Conservation (phyloP, 805 yeast species). For the Candida krabiensis region DNA sequence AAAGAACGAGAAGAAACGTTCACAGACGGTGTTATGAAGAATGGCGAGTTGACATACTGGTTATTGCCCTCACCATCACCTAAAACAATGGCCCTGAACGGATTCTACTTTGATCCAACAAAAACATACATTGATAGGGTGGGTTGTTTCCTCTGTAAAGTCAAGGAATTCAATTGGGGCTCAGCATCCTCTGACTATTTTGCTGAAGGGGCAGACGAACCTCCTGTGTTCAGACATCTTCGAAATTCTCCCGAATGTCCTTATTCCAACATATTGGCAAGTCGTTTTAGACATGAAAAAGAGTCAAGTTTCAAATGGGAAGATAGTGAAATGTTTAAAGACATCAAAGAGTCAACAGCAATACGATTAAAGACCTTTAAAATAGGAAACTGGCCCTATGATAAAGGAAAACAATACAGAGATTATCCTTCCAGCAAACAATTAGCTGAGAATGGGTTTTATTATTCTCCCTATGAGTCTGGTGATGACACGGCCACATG, state of each 20-base stretch:
- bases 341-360: slow-evolving; percentile 35
- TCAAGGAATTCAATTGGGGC: slow-evolving; percentile 59
- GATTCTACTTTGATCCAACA: slow-evolving; percentile 60
- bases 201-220: slow-evolving; percentile 11
- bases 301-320: slow-evolving; percentile 19
- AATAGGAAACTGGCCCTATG: slow-evolving; percentile 45
- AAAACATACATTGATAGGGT: slow-evolving; percentile 47
- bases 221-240: slow-evolving; percentile 25
- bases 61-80: slow-evolving; percentile 26
- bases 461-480: slow-evolving; percentile 48
- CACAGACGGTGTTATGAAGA: slow-evolving; percentile 16
- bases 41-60: slow-evolving; percentile 32
- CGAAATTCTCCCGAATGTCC: slow-evolving; percentile 28
- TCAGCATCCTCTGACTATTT: slow-evolving; percentile 1
- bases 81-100: slow-evolving; percentile 49
- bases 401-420: slow-evolving; percentile 18
- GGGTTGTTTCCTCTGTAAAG: slow-evolving; percentile 58
- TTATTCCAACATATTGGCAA: slow-evolving; percentile 19
- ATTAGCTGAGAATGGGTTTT: slow-evolving; percentile 66
- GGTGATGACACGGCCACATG: slow-evolving; percentile 60
- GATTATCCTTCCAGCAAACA: slow-evolving; percentile 39
- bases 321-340: slow-evolving; percentile 28
- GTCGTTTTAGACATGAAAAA: slow-evolving; percentile 13
- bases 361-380: slow-evolving; percentile 43
- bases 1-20: slow-evolving; percentile 22